Percentiles rank a stretch among this genome's conserved stretches.
Conservation (phyloP, 1,284 basidiomycete species). For the Pseudozyma thailandica region DNA sequence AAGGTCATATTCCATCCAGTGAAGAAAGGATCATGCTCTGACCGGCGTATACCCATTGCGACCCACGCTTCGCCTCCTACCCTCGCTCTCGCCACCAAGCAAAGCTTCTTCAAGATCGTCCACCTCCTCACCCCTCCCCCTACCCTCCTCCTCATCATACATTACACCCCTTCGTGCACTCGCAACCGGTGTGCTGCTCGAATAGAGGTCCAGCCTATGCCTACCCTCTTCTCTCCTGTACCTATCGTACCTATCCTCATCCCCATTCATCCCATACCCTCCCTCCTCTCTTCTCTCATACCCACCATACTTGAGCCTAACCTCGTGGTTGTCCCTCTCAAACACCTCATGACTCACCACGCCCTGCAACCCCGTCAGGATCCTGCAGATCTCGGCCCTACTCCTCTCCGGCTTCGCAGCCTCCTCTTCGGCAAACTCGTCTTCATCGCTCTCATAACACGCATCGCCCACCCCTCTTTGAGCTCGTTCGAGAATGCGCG, state of each 20-base stretch:
- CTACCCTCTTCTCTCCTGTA: constrained; percentile 6
- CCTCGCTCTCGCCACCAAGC: constrained; percentile 16
- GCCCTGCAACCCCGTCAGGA: constrained; percentile 43
- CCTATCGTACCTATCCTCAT: constrained; percentile 1
- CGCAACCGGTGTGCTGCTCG: constrained; percentile 21
- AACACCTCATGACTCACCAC: constrained; percentile 42
- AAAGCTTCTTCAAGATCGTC: constrained; percentile 35
- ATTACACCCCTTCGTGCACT: constrained; percentile 1
- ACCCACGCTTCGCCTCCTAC: constrained; percentile 21
- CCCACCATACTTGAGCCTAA: constrained; percentile 24
- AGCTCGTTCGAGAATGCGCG: constrained; percentile 58
- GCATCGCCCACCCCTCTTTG: constrained; percentile 61
- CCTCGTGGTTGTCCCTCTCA: constrained; percentile 31
- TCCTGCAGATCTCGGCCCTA: constrained; percentile 45
- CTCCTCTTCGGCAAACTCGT: constrained; percentile 53
- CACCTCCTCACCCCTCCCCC: constrained; percentile 8
- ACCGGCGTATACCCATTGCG: constrained; percentile 35
- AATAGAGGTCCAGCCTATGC: constrained; percentile 17
- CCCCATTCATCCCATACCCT: neutral
- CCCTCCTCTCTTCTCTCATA: constrained; percentile 10
- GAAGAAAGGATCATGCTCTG: constrained; percentile 2
- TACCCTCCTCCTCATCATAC: constrained; percentile 14
- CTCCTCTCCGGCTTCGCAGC: constrained; percentile 44
- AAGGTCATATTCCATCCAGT: neutral
- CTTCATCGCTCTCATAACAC: constrained; percentile 60